Evolutionary conservation across 2,329 filamentous ascomycete species (phyloP).

Genomic region (Botrytis tulipae): DNA sequence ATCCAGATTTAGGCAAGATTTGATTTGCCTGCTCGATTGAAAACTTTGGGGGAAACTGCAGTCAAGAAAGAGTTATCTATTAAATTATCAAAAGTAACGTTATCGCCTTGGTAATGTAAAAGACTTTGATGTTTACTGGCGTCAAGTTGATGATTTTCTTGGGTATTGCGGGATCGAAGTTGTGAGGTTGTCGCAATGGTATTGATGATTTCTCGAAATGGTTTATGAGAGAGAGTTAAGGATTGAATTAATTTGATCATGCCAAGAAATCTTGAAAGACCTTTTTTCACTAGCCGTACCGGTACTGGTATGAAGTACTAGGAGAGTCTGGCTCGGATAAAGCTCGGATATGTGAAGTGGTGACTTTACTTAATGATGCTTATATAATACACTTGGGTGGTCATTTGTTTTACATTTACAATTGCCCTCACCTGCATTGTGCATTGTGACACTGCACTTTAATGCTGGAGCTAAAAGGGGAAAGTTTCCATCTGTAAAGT

Average conservation of each 20-base stretch:
- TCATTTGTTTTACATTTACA: not conserved
- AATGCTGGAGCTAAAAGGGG: not conserved
- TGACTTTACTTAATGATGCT: not conserved
- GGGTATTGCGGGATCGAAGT: not conserved
- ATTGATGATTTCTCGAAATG: not conserved
- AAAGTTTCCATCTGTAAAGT: not conserved
- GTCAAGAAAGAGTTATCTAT: constrained; percentile 5
- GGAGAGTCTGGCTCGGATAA: constrained; percentile 2
- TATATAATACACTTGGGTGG: not conserved
- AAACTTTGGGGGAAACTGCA: constrained; percentile 1
- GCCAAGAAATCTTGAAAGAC: constrained; percentile 12
- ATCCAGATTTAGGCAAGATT: not conserved
- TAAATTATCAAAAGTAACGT: not conserved
- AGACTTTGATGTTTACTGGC: not conserved
- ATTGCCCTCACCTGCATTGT: not conserved
- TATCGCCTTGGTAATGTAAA: not conserved
- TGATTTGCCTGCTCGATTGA: not conserved
- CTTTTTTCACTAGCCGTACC: constrained; percentile 1
- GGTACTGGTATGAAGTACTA: not conserved
- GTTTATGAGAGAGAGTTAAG: not conserved
- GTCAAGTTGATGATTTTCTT: not conserved
- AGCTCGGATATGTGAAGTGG: not conserved
- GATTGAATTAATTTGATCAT: constrained; percentile 11
- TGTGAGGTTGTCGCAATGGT: constrained; percentile 8
- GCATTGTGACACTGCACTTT: not conserved